Evolutionary conservation across 1,139 yeast genomes (phyloP), one percentile per base, ranked within the genome.

Genomic region (Scheffersomyces quercinus): DNA sequence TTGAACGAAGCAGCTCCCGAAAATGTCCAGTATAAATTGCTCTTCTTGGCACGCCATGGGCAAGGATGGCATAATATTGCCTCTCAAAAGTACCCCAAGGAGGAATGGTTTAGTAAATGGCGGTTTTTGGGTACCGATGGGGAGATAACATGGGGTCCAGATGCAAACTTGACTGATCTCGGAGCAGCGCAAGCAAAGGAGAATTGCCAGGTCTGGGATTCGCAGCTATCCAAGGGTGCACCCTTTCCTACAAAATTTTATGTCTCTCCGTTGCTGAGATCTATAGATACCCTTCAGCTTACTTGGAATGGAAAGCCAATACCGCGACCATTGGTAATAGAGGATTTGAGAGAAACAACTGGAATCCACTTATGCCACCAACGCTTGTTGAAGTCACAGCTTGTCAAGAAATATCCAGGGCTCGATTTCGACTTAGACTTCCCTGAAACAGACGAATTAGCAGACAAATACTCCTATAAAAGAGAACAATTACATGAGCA

Each of bases 11-110:
- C 50, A 2, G 68, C 75, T 3, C 59, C 56, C 0, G 50, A 40
- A 1, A 65, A 73, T 42, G 74, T 64, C 29, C 57, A 57, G 16
- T 82, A 83, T 59, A 85, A 84, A 58, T 58, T 85, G 35, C 50
- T 85, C 5, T 74, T 82, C 42, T 66, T 84, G 41, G 90, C 88
- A 1, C 71, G 95, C 46, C 95, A 87, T 55, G 95, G 95, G 6
- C 87, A 86, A 62, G 95, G 95, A 0, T 80, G 70, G 62, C 93
- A 86, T 56, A 87, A 87, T 52, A 66, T 75, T 16, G 88, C 84
- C 2, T 77, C 79, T 38, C 67, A 66, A 26, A 75, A 76, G 48
- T 83, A 82, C 57, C 85, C 89, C 11, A 61, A 70, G 32, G 63
- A 71, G 11, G 77, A 62, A 16, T 85, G 91, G 91, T 73, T 77